Evolutionary conservation across 331 rosid species (phyloP).

Genomic region (Prunus yedoensis): DNA sequence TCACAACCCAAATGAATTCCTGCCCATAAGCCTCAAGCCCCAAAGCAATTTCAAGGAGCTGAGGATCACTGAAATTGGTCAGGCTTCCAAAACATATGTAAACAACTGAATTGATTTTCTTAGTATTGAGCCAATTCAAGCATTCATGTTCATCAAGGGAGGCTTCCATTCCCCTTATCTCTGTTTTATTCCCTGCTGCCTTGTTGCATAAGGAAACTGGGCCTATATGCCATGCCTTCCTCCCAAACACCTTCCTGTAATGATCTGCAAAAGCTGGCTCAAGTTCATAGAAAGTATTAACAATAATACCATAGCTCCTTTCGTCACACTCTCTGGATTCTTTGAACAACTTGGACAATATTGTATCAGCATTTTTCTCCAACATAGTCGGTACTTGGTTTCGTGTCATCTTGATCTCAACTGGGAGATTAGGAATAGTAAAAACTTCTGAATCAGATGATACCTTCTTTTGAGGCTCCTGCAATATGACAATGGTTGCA

Average conservation of each 20-base stretch:
- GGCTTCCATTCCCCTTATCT: not conserved
- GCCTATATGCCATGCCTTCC: slow-evolving; percentile 40
- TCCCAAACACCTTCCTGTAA: slow-evolving; percentile 17
- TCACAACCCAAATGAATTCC: slow-evolving; percentile 20
- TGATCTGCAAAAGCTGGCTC: slow-evolving; percentile 39
- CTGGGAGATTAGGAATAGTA: slow-evolving; percentile 43
- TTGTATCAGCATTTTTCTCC: not conserved
- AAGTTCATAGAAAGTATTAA: slow-evolving; percentile 38
- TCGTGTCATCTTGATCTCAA: slow-evolving; percentile 34
- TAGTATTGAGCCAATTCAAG: not conserved
- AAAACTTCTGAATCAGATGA: slow-evolving; percentile 27
- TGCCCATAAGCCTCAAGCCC: slow-evolving; percentile 16
- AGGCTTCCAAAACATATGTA: slow-evolving; percentile 29
- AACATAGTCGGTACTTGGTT: slow-evolving; percentile 33
- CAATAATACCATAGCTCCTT: slow-evolving; percentile 23
- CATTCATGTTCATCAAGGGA: slow-evolving; percentile 8
- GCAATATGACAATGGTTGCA: no score
- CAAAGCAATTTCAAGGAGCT: not conserved
- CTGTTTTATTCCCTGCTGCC: not conserved
- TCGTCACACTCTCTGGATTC: not conserved
- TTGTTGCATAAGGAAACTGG: slow-evolving; percentile 26
- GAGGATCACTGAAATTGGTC: not conserved
- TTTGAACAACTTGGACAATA: not conserved
- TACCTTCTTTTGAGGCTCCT: no score
- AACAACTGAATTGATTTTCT: not conserved